These are phyloP conservation scores for Podosphaera fusca DNA, from an alignment of 2,329 filamentous ascomycete genomes.

Conservation along the genomic window DNA sequence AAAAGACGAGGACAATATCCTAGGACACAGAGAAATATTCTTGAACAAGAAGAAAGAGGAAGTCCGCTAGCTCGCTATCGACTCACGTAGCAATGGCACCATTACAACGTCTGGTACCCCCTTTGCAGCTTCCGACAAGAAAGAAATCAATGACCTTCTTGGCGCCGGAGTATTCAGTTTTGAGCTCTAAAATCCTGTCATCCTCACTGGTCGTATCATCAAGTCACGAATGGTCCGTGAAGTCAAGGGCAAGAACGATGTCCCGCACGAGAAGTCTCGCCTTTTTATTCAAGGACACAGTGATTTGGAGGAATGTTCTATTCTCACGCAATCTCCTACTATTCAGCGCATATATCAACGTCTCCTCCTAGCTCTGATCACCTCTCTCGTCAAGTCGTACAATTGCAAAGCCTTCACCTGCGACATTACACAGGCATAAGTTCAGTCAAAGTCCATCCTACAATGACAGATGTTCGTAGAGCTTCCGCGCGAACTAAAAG, in stretches of 20 bases:
- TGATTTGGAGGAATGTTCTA: constrained; percentile 1
- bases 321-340: constrained; percentile 3
- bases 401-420: not conserved
- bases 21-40: no score
- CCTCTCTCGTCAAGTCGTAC: not conserved
- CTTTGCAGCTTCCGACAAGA: no score
- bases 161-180: not conserved
- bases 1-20: no score
- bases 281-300: constrained; percentile 3
- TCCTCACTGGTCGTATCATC: not conserved
- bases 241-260: not conserved
- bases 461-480: not conserved
- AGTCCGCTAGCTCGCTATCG: no score
- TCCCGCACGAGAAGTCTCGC: not conserved
- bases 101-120: no score
- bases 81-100: no score
- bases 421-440: constrained; percentile 1
- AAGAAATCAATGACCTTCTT: not conserved
- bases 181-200: not conserved
- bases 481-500: not conserved
- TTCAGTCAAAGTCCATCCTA: not conserved
- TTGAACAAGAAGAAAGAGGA: no score
- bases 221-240: not conserved
- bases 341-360: constrained; percentile 2
- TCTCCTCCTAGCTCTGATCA: not conserved